phyloP scores from a whole-genome alignment of 2,329 filamentous ascomycete species.

The Ascochyta koolunga region DNA sequence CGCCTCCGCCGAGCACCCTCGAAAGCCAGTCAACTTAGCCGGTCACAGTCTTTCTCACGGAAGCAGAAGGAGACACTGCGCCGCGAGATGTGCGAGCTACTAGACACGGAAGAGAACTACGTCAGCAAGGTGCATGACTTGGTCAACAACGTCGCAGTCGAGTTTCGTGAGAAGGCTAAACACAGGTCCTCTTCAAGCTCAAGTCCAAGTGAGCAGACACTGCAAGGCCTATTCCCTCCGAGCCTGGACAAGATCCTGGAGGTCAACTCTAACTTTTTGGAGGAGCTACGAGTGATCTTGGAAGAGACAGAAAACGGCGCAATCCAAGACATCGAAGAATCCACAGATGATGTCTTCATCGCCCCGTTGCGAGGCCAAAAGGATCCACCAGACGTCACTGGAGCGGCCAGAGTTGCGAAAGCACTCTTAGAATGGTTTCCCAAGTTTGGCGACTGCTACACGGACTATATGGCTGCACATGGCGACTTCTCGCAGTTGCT shows the following conservation, averaged over 20 bases:
- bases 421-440: conserved; percentile 91
- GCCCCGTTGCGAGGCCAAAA: conserved; percentile 43
- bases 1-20: conserved; percentile 85
- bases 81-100: conserved; percentile 86
- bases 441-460: conserved; percentile 87
- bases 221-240: conserved; percentile 79
- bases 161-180: conserved; percentile 75
- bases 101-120: conserved; percentile 94
- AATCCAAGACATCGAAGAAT: conserved; percentile 72
- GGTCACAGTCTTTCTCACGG: conserved; percentile 76
- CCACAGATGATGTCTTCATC: conserved; percentile 48
- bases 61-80: conserved; percentile 84
- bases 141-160: conserved; percentile 78
- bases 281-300: conserved; percentile 75
- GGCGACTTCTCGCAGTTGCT: conserved; percentile 84
- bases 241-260: conserved; percentile 81
- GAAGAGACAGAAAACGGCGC: conserved; percentile 85
- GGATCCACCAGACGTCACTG: conserved; percentile 71
- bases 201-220: conserved; percentile 73
- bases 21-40: conserved; percentile 79
- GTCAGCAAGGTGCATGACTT: conserved; percentile 86
- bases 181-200: conserved; percentile 63
- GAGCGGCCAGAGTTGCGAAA: conserved; percentile 77
- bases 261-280: conserved; percentile 80
- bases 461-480: conserved; percentile 90